A percentile compares a stretch with the other conserved stretches of the same genome.
These are phyloP conservation scores for Eimeria tenella DNA, from an alignment of 169 alveolate species.

Conservation along the genomic window DNA sequence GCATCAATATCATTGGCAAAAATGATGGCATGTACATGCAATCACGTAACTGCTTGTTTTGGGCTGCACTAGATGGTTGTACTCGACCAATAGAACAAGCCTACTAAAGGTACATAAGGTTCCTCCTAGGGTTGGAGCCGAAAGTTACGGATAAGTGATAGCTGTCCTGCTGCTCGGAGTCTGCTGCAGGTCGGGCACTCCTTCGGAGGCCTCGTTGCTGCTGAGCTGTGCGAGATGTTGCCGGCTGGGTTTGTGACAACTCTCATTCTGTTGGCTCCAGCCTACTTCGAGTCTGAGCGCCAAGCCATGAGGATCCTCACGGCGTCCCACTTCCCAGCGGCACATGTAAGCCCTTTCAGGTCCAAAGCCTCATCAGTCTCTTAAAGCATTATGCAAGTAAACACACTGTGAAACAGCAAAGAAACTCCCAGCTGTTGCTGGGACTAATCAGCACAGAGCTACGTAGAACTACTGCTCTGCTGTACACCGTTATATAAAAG, in stretches of 20 bases:
- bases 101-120: too few relatives aligned
- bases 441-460: not conserved
- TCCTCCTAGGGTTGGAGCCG: too few relatives aligned
- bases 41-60: too few relatives aligned
- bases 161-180: not conserved
- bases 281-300: slow-evolving; percentile 71
- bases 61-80: too few relatives aligned
- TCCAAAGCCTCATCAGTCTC: not conserved
- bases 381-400: not conserved
- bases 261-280: slow-evolving; percentile 66
- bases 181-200: slow-evolving; percentile 73
- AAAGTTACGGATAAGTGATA: too few relatives aligned
- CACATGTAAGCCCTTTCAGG: slow-evolving; percentile 19
- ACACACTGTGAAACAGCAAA: not conserved
- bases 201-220: slow-evolving; percentile 74
- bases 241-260: slow-evolving; percentile 63
- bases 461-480: too few relatives aligned
- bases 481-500: too few relatives aligned
- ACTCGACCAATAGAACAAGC: too few relatives aligned
- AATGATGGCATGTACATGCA: too few relatives aligned
- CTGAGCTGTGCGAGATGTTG: slow-evolving; percentile 62
- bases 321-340: slow-evolving; percentile 69
- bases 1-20: too few relatives aligned
- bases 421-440: not conserved
- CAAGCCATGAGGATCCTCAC: slow-evolving; percentile 74